These are phyloP conservation scores for Agrostemma githago DNA, from an alignment of 148 eudicot species.

Conservation along the genomic window DNA sequence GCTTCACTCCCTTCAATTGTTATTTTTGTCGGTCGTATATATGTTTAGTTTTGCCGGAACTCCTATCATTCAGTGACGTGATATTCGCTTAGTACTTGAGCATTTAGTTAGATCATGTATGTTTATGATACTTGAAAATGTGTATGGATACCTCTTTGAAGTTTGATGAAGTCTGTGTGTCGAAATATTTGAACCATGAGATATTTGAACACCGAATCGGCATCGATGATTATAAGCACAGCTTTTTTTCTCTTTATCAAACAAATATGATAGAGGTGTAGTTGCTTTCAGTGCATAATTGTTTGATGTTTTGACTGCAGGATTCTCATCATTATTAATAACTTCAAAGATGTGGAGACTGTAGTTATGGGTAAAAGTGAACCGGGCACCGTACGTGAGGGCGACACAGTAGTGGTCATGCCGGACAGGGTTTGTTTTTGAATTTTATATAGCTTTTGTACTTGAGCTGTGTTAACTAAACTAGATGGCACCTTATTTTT, in stretches of 20 bases:
- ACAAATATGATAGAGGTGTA: not conserved
- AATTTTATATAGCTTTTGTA: not conserved
- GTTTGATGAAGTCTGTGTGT: too few species aligned
- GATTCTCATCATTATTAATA: constrained; percentile 74
- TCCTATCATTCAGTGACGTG: too few species aligned
- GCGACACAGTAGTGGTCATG: constrained; percentile 67
- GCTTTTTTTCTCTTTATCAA: not conserved
- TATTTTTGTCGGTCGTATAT: too few species aligned
- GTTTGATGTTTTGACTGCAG: constrained; percentile 28
- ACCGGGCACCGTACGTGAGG: constrained; percentile 81
- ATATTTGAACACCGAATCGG: too few species aligned
- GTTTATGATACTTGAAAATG: too few species aligned
- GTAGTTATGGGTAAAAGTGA: constrained; percentile 94
- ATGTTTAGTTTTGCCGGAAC: too few species aligned
- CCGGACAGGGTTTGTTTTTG: constrained; percentile 67
- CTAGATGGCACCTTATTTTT: not conserved
- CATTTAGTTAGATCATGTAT: too few species aligned
- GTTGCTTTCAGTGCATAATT: not conserved
- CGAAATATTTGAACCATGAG: too few species aligned
- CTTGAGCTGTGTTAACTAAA: not conserved
- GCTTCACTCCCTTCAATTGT: too few species aligned
- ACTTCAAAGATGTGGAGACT: constrained; percentile 88
- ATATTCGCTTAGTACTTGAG: too few species aligned
- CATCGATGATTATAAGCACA: too few species aligned
- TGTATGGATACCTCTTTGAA: too few species aligned